Base-by-base conservation (phyloP, 2,329 filamentous ascomycete genomes). In the Volutella citrinella region DNA sequence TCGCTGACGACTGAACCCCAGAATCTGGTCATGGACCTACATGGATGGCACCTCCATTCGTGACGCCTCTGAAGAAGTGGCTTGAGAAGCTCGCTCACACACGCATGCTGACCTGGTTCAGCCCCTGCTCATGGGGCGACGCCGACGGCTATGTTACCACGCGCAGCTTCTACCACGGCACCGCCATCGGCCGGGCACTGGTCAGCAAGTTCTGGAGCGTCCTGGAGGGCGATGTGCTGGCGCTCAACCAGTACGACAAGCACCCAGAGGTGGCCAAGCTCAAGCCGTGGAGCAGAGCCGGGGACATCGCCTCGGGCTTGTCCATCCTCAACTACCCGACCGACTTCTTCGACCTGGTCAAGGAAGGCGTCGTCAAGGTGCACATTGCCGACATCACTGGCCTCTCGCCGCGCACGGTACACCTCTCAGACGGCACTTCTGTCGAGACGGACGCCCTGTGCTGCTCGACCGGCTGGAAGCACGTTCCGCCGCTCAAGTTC, bases 61-160 rank as follows among this genome's bases (percentile, higher is more conserved):
- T 84, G 12, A 82, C 80, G 2, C 78, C 78, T 0, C 52, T 82
- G 20, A 78, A 78, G 56, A 69, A 67, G 31, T 74, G 71, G 64
- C 61, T 84, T 5, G 81, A 85, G 54, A 75, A 77, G 46, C 64
- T 85, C 2, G 46, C 50, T 4, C 55, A 51, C 34, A 52, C 73
- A 2, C 73, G 82, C 1, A 70, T 80, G 40, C 57, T 85, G 33
- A 78, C 74, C 3, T 84, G 78, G 74, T 74, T 86, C 54, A 77
- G 70, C 27, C 81, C 82, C 0, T 84, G 80, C 48, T 70, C 76
- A 5, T 86, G 78, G 76, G 79, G 76, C 3, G 60, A 65, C 4
- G 70, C 67, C 9, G 75, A 76, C 44, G 76, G 74, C 2, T 76
- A 66, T 34, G 63, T 66, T 5, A 61, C 56, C 22, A 56, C 70